Conservation (phyloP, 2,329 filamentous ascomycete genomes). For the Stachybotrys chlorohalonatus region DNA sequence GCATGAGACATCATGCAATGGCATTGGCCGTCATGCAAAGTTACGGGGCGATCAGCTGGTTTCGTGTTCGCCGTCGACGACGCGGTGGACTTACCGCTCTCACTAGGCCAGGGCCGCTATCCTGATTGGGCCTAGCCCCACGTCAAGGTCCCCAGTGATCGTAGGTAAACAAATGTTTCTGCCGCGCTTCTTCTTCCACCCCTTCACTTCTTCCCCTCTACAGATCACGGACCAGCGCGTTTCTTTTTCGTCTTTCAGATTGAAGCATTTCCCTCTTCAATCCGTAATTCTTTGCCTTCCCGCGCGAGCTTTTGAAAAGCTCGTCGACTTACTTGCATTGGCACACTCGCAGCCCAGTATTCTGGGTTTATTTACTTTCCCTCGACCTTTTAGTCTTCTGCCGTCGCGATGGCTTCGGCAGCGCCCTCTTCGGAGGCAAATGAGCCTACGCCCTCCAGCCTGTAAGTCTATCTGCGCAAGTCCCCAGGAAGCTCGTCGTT, state of each 20-base stretch:
- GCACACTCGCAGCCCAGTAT: constrained; percentile 9
- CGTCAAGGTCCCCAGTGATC: constrained; percentile 1
- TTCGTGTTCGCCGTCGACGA: neutral
- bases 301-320: neutral
- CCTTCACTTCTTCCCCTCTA: neutral
- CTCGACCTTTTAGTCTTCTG: constrained; percentile 6
- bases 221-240: neutral
- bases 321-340: neutral
- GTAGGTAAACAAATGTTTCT: constrained; percentile 1
- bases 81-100: neutral
- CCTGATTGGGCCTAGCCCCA: neutral
- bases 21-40: too few species aligned
- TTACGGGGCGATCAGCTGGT: too few species aligned
- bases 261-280: neutral
- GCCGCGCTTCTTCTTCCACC: neutral
- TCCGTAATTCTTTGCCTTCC: neutral
- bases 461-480: constrained; percentile 6
- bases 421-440: constrained; percentile 13
- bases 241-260: neutral
- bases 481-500: neutral
- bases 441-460: constrained; percentile 10
- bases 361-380: constrained; percentile 16
- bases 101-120: neutral
- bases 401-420: constrained; percentile 14
- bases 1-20: too few species aligned